phyloP scores from a whole-genome alignment of 2,329 filamentous ascomycete genomes.

The Sarocladium kiliense region DNA sequence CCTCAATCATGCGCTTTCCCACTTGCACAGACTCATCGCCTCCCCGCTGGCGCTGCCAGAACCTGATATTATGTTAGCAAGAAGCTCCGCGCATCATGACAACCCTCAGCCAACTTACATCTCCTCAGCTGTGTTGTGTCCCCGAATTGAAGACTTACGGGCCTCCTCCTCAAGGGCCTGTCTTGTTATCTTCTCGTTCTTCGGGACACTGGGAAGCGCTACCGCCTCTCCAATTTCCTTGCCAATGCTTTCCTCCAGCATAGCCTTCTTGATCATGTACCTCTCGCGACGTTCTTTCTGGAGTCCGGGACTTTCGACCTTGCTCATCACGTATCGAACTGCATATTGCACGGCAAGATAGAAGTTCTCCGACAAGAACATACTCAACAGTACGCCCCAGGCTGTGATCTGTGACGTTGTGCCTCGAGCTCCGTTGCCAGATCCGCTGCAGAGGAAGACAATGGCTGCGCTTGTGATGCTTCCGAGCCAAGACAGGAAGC shows the following conservation, averaged over 20 bases:
- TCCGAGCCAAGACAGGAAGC: slow-evolving; percentile 90
- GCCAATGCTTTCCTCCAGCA: slow-evolving; percentile 68
- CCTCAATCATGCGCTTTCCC: slow-evolving; percentile 49
- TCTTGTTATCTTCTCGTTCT: slow-evolving; percentile 59
- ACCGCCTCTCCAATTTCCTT: slow-evolving; percentile 47
- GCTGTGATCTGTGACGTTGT: slow-evolving; percentile 65
- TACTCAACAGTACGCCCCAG: slow-evolving; percentile 75
- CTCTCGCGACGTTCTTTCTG: slow-evolving; percentile 81
- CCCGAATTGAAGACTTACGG: slow-evolving; percentile 41
- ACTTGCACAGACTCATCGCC: slow-evolving; percentile 53
- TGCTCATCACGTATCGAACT: slow-evolving; percentile 68
- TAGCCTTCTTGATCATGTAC: slow-evolving; percentile 72
- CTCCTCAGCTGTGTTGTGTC: slow-evolving; percentile 47
- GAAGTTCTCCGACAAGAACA: slow-evolving; percentile 83
- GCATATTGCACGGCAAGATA: slow-evolving; percentile 74
- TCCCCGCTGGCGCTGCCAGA: slow-evolving; percentile 58
- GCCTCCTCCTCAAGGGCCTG: slow-evolving; percentile 61
- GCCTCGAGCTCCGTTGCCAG: slow-evolving; percentile 59
- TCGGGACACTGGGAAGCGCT: slow-evolving; percentile 40
- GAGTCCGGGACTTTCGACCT: slow-evolving; percentile 78
- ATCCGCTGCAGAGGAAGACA: slow-evolving; percentile 80
- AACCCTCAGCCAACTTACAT: slow-evolving; percentile 29
- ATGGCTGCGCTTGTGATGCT: slow-evolving; percentile 82
- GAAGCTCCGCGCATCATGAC: neutral
- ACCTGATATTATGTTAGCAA: slow-evolving; percentile 30